Percentiles rank a stretch among this genome's conserved stretches.
Evolutionary conservation across 2,329 filamentous ascomycete species (phyloP).

Genomic region (Penicillium sclerotigenum): DNA sequence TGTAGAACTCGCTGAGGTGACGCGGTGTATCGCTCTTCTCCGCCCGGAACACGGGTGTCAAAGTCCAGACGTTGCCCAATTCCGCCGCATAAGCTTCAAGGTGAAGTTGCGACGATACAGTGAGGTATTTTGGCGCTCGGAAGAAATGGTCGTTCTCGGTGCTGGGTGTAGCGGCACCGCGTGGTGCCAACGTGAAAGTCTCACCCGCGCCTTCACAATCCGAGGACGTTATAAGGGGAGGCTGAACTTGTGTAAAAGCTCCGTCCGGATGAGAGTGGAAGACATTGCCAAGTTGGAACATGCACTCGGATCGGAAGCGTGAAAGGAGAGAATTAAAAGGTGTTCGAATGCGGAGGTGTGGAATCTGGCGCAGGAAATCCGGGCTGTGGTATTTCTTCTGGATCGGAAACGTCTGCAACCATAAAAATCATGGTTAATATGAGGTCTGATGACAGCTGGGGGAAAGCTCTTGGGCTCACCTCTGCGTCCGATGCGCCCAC

Average conservation of each 20-base stretch:
- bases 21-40: constrained; percentile 90
- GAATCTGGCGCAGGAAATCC: constrained; percentile 83
- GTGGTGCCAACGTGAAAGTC: constrained; percentile 70
- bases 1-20: constrained; percentile 96
- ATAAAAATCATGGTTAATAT: constrained; percentile 9
- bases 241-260: constrained; percentile 67
- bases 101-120: constrained; percentile 91
- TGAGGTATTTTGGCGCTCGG: constrained; percentile 83
- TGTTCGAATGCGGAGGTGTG: constrained; percentile 79
- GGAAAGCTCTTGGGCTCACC: constrained; percentile 51
- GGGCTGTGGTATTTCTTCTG: constrained; percentile 94
- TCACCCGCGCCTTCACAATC: constrained; percentile 97
- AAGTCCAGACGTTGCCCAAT: constrained; percentile 85
- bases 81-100: constrained; percentile 88
- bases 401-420: constrained; percentile 73
- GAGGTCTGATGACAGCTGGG: background rate
- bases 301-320: constrained; percentile 76
- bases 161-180: constrained; percentile 29
- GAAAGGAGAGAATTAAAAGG: constrained; percentile 77
- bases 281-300: constrained; percentile 69
- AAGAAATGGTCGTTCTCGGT: constrained; percentile 65
- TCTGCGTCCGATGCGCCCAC: constrained; percentile 75
- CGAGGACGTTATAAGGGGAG: constrained; percentile 91
- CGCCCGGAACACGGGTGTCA: constrained; percentile 90
- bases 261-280: constrained; percentile 64